These are phyloP conservation scores for Naematelia encephala DNA, from an alignment of 768 basidiomycete genomes.

Conservation along the genomic window DNA sequence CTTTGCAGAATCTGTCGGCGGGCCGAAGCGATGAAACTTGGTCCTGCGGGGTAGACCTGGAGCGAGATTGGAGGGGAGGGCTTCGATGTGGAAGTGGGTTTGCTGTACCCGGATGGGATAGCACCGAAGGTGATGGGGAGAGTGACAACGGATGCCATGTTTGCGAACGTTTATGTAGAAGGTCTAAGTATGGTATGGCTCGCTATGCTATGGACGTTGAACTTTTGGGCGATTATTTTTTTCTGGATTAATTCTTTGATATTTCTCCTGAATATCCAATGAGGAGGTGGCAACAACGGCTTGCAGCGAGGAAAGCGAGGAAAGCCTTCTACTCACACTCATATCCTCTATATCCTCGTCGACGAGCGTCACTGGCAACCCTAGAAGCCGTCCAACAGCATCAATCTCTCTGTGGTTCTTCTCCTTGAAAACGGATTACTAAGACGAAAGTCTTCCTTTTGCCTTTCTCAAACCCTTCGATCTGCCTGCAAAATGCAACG, in stretches of 20 bases:
- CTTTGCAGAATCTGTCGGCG: slow-evolving; percentile 70
- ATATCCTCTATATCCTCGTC: too few relatives aligned
- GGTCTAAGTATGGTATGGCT: too few relatives aligned
- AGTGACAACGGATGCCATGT: slow-evolving; percentile 48
- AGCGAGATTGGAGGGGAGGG: slow-evolving; percentile 55
- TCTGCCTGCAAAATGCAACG: slow-evolving; percentile 44
- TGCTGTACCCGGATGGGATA: slow-evolving; percentile 55
- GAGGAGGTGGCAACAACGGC: neutral
- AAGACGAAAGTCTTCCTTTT: too few relatives aligned
- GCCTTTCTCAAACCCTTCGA: neutral
- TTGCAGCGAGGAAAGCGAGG: too few relatives aligned
- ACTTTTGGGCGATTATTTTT: neutral
- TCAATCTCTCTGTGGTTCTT: neutral
- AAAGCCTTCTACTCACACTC: too few relatives aligned
- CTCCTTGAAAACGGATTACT: too few relatives aligned
- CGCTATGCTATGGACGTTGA: neutral
- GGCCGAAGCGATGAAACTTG: slow-evolving; percentile 79
- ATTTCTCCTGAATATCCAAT: slow-evolving; percentile 16
- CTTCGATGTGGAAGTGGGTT: slow-evolving; percentile 48
- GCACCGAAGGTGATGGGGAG: slow-evolving; percentile 55
- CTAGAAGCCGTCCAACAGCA: too few relatives aligned
- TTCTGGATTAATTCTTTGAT: slow-evolving; percentile 12
- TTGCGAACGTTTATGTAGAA: too few relatives aligned
- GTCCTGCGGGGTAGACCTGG: slow-evolving; percentile 75
- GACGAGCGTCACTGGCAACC: too few relatives aligned